Evolutionary conservation across 2,329 filamentous ascomycete genomes (phyloP).

Genomic region (Colletotrichum zoysiae): DNA sequence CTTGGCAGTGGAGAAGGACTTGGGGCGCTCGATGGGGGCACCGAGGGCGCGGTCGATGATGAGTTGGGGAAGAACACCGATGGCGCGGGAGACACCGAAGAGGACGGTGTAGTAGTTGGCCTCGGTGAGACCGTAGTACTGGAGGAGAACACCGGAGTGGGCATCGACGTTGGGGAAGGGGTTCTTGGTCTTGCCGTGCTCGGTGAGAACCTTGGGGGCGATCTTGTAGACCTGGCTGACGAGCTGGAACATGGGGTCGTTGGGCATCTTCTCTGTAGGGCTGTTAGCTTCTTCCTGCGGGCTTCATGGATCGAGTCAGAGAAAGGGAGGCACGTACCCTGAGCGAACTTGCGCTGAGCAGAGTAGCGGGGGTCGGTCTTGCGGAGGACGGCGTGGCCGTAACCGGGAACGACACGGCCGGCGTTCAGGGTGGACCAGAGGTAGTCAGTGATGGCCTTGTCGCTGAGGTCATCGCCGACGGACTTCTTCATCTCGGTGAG

Average conservation of each 20-base stretch:
- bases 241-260: slow-evolving; percentile 99
- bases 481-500: slow-evolving; percentile 98
- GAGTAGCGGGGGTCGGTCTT: slow-evolving; percentile 99
- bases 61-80: slow-evolving; percentile 98
- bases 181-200: slow-evolving; percentile 99
- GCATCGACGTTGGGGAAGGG: slow-evolving; percentile 98
- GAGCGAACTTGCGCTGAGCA: slow-evolving; percentile 96
- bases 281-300: slow-evolving; percentile 47
- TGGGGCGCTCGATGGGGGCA: slow-evolving; percentile 97
- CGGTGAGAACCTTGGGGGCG: slow-evolving; percentile 94
- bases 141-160: slow-evolving; percentile 98
- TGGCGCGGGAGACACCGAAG: slow-evolving; percentile 97
- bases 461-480: slow-evolving; percentile 93
- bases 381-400: slow-evolving; percentile 98
- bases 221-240: slow-evolving; percentile 99
- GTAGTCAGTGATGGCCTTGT: slow-evolving; percentile 98
- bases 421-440: slow-evolving; percentile 97
- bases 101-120: slow-evolving; percentile 99
- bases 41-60: slow-evolving; percentile 99
- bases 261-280: slow-evolving; percentile 79
- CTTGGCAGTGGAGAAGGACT: slow-evolving; percentile 98
- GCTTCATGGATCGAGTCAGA: slow-evolving; percentile 1
- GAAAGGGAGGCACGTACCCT: slow-evolving; percentile 54
- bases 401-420: slow-evolving; percentile 96
- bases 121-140: slow-evolving; percentile 99